A percentile compares a stretch with the other conserved stretches of the same genome.
Conservation (phyloP, 305 asterid genomes). For the Rubia tinctorum region DNA sequence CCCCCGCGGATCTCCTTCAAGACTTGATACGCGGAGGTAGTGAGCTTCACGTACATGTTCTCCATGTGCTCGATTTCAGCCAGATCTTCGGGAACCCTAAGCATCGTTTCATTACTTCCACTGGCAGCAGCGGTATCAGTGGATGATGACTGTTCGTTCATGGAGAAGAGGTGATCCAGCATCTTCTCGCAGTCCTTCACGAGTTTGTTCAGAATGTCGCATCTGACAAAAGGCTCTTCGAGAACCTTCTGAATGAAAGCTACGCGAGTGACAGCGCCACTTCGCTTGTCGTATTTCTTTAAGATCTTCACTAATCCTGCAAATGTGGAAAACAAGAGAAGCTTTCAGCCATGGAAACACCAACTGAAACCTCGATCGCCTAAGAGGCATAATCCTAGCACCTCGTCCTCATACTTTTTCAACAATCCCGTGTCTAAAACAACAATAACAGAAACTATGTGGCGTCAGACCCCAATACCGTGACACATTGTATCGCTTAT, state of each 20-base stretch:
- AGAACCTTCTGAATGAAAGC: slow-evolving; percentile 71
- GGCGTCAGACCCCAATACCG: too few relatives aligned
- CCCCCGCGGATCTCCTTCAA: slow-evolving; percentile 63
- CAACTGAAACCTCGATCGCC: not conserved
- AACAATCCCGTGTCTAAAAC: not conserved
- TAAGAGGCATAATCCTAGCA: not conserved
- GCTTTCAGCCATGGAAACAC: not conserved
- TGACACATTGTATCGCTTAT: too few relatives aligned
- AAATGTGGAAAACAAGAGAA: slow-evolving; percentile 4
- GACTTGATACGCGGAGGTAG: slow-evolving; percentile 53
- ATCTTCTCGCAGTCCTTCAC: slow-evolving; percentile 70
- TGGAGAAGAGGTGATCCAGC: slow-evolving; percentile 48
- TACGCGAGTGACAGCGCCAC: slow-evolving; percentile 56
- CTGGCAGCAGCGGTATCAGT: slow-evolving; percentile 25
- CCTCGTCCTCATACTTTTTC: not conserved
- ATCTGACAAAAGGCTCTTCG: slow-evolving; percentile 64
- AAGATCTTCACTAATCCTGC: slow-evolving; percentile 57
- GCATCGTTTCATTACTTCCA: slow-evolving; percentile 19
- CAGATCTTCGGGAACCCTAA: slow-evolving; percentile 52
- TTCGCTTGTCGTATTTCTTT: slow-evolving; percentile 80
- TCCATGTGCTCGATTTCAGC: slow-evolving; percentile 60
- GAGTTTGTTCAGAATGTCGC: slow-evolving; percentile 53
- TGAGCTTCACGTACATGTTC: slow-evolving; percentile 58
- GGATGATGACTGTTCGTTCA: slow-evolving; percentile 31
- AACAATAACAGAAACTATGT: not conserved